Conservation (phyloP, 805 yeast genomes). For the Barnettozyma siamensis region DNA sequence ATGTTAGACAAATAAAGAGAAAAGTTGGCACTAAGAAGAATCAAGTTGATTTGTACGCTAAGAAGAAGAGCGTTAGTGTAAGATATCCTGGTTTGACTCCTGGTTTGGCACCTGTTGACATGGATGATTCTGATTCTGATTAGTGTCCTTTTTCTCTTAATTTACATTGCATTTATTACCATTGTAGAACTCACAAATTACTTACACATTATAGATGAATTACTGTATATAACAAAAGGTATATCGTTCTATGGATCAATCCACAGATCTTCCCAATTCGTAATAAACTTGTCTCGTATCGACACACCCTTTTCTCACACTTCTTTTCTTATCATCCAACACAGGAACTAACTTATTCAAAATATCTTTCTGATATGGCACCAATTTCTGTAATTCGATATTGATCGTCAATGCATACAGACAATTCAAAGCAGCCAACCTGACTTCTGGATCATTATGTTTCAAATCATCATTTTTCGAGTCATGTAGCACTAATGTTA, state of each 20-base stretch:
- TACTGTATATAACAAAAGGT: no score
- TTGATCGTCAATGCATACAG: constrained; percentile 41
- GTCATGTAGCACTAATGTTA: constrained; percentile 26
- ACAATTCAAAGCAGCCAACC: constrained; percentile 53
- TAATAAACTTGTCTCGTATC: constrained; percentile 74
- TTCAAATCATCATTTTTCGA: constrained; percentile 13
- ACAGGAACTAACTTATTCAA: constrained; percentile 42
- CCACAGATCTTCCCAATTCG: constrained; percentile 41
- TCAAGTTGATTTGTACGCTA: constrained; percentile 28
- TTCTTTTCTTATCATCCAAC: constrained; percentile 70
- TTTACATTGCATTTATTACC: no score
- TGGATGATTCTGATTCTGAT: constrained; percentile 46
- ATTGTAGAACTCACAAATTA: no score
- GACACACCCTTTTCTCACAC: constrained; percentile 68
- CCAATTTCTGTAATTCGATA: constrained; percentile 34
- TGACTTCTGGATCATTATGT: constrained; percentile 42
- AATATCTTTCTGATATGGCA: constrained; percentile 42
- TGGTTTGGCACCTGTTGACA: constrained; percentile 79
- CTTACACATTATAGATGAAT: background rate
- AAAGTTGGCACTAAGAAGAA: constrained; percentile 20
- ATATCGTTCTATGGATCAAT: constrained; percentile 19
- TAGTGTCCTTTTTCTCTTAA: no score
- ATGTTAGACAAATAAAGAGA: constrained; percentile 27
- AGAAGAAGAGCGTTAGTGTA: constrained; percentile 21
- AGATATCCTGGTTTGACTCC: constrained; percentile 66